phyloP scores from a whole-genome alignment of 345 rosid genomes.

The Acer negundo region DNA sequence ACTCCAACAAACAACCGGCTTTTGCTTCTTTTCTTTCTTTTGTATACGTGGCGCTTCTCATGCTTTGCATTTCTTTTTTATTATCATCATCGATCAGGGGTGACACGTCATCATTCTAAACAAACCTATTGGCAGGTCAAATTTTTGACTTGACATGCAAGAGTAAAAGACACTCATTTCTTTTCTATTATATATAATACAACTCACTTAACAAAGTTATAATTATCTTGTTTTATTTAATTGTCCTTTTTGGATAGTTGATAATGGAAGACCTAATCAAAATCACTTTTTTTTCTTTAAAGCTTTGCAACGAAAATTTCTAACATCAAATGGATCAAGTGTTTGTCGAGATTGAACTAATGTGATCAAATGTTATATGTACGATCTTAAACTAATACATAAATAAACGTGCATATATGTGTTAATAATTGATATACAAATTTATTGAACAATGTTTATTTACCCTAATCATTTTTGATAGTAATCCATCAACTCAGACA shows the following conservation, averaged over 20 bases:
- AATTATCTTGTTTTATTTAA: not conserved
- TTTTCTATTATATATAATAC: not conserved
- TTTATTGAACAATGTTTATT: too few species aligned
- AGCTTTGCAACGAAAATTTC: too few species aligned
- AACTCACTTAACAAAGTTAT: not conserved
- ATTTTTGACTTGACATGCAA: not conserved
- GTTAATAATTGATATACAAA: too few species aligned
- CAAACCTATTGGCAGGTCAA: not conserved
- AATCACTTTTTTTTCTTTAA: not conserved
- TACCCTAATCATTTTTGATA: too few species aligned
- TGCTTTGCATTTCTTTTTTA: not conserved
- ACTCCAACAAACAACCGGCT: slow-evolving; percentile 20
- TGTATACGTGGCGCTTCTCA: not conserved
- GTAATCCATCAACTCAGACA: too few species aligned
- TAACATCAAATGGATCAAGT: too few species aligned
- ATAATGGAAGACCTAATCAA: not conserved
- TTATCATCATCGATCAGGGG: not conserved
- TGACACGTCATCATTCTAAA: slow-evolving; percentile 5
- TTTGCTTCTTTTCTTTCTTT: not conserved
- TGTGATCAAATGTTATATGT: too few species aligned
- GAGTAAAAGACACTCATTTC: not conserved
- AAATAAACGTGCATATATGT: too few species aligned
- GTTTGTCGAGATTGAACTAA: too few species aligned
- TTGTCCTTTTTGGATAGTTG: not conserved
- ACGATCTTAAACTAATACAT: too few species aligned